Conservation (phyloP, 495 filamentous ascomycete genomes). For the Mytilinidion resinicola region DNA sequence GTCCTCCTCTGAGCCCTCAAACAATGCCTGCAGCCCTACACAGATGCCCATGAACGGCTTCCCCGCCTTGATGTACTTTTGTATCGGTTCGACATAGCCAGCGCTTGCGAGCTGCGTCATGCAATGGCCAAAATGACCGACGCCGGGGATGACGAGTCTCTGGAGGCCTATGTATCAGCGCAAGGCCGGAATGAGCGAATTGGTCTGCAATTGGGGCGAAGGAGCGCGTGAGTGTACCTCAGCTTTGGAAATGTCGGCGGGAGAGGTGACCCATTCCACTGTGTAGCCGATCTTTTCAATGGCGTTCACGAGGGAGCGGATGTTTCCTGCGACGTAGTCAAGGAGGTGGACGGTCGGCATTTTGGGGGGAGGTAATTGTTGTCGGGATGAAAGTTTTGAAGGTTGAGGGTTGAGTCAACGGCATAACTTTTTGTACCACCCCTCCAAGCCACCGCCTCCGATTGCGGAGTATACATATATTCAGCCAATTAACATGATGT, state of each 20-base stretch:
- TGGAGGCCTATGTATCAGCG: slow-evolving; percentile 31
- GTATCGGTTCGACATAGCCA: slow-evolving; percentile 74
- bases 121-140: slow-evolving; percentile 97
- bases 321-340: slow-evolving; percentile 81
- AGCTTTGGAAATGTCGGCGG: slow-evolving; percentile 74
- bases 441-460: neutral
- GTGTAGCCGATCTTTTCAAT: slow-evolving; percentile 90
- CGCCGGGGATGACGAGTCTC: slow-evolving; percentile 90
- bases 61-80: slow-evolving; percentile 69
- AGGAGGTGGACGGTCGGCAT: slow-evolving; percentile 93
- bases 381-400: neutral
- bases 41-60: slow-evolving; percentile 99
- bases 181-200: slow-evolving; percentile 12
- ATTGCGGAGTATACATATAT: neutral
- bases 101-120: slow-evolving; percentile 71
- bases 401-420: neutral
- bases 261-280: slow-evolving; percentile 85
- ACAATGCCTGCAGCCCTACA: slow-evolving; percentile 87
- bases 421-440: slow-evolving; percentile 1
- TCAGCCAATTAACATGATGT: too few species aligned
- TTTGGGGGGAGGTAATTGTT: neutral
- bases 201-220: neutral
- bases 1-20: slow-evolving; percentile 76
- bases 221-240: slow-evolving; percentile 52
- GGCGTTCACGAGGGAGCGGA: slow-evolving; percentile 91